phyloP scores from a whole-genome alignment of 352 stramenopile species.

The Pilasporangium apinafurcum region DNA sequence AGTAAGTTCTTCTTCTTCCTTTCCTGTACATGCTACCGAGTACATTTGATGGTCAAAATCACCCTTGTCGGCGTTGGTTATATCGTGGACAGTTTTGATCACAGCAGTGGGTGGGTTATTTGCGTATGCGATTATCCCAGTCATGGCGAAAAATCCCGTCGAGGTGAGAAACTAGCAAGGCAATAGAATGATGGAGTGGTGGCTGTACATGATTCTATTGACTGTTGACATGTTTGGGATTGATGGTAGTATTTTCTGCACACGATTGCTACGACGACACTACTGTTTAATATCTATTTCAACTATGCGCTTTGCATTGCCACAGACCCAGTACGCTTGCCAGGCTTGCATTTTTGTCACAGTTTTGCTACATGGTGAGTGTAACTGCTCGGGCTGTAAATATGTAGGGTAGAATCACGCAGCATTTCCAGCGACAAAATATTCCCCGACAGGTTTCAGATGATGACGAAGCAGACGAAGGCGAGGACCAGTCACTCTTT shows the following conservation, averaged over 20 bases:
- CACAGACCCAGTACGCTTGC: constrained; percentile 38
- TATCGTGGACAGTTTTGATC: constrained; percentile 19
- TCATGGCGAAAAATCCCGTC: constrained; percentile 27
- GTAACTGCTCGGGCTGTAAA: background rate
- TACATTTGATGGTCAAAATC: background rate
- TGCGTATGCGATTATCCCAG: constrained; percentile 43
- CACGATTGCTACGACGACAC: constrained; percentile 15
- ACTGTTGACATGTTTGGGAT: background rate
- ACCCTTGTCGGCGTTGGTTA: background rate
- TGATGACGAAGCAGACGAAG: constrained; percentile 9
- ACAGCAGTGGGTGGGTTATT: constrained; percentile 33
- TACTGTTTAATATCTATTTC: constrained; percentile 68
- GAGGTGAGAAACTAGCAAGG: constrained; percentile 16
- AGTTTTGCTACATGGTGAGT: constrained; percentile 12
- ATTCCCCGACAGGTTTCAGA: constrained; percentile 5
- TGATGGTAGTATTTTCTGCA: constrained; percentile 23
- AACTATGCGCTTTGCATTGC: constrained; percentile 66
- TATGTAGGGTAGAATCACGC: constrained; percentile 1
- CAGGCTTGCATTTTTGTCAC: constrained; percentile 7
- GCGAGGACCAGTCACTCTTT: constrained; percentile 7
- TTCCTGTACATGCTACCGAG: background rate
- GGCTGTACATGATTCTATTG: background rate
- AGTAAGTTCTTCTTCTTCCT: constrained; percentile 9
- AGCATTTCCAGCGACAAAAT: background rate
- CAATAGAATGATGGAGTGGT: background rate